phyloP scores from a whole-genome alignment of 768 basidiomycete genomes.

The Thelephora aurantiotincta region DNA sequence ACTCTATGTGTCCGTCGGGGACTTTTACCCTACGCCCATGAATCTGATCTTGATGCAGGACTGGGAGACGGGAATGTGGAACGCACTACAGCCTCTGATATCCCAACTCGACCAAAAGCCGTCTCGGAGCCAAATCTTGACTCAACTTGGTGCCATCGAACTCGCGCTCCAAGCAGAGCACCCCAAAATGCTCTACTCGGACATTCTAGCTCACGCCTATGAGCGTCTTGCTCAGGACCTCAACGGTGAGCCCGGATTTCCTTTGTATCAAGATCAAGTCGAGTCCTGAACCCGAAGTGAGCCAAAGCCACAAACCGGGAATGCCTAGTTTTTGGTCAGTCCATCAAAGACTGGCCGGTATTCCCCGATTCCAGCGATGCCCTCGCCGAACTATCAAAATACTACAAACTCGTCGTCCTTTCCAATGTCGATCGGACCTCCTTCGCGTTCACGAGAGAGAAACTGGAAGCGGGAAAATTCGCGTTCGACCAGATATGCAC shows the following conservation, averaged over 20 bases:
- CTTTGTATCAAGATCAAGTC: background rate
- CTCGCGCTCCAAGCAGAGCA: conserved; percentile 39
- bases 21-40: background rate
- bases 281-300: background rate
- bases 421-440: conserved; percentile 63
- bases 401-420: conserved; percentile 58
- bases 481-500: conserved; percentile 56
- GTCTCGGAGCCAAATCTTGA: conserved; percentile 36
- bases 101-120: conserved; percentile 21
- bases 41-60: conserved; percentile 25
- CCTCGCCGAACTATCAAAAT: conserved; percentile 40
- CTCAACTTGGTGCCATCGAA: conserved; percentile 39
- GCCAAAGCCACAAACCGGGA: conserved; percentile 2
- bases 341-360: conserved; percentile 45
- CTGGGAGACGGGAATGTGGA: conserved; percentile 60
- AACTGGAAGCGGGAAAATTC: conserved; percentile 31
- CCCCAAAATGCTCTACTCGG: conserved; percentile 44
- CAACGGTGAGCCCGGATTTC: background rate
- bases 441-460: conserved; percentile 43
- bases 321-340: conserved; percentile 41
- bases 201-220: conserved; percentile 33
- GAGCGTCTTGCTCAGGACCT: conserved; percentile 14
- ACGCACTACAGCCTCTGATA: conserved; percentile 38
- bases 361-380: conserved; percentile 57
- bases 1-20: conserved; percentile 39